Evolutionary conservation across 768 basidiomycete species (phyloP), one percentile per base, ranked within the genome.

Genomic region (Amanita exitialis): DNA sequence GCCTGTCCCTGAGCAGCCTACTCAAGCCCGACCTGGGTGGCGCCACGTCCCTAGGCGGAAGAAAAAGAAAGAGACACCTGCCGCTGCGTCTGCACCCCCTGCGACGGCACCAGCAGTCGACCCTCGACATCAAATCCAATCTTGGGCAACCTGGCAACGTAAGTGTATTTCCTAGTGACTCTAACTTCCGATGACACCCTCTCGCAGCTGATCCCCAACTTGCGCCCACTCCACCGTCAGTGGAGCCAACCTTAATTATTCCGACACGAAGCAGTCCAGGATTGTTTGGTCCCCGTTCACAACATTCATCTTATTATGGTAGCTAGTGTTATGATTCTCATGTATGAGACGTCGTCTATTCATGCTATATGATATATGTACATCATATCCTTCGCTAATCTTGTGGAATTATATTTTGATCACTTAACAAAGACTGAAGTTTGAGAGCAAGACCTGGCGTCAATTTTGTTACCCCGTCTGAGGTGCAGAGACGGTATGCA

Each of bases 281-380:
- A 27, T 65, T 91, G 54, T 91, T 90, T 60, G 89, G 89, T 28
- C 86, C 88, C 37, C 73, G 83, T 36, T 80, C 84, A n/a, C 83
- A 73, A 47, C 65, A 65, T 47, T 66, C 66, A 30, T 56, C 48
- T 37, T 35, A 36, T 20, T 51, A 51, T 44, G 43, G 34, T 44
- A 44, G 6, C 44, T 46, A 34, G 16, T 21, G 20, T 23, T 48
- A 41, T 44, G 38, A 25, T 30, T 38, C 15, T 50, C 9, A 43
- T 30, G 52, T 21, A 21, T 53, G 30, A 37, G 36, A 23, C 41
- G 21, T 27, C n/a, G 25, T 44, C n/a, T 44, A 42, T 43, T 23
- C 18, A 52, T 21, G 42, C 43, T 52, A 30, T 28, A 50, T 9
- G 18, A 1, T 47, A 41, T n/a, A 25, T 45, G 34, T 46, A 32